Percentiles rank a stretch among this genome's conserved stretches.
These are phyloP conservation scores for Ecytonucleospora hepatopenaei DNA, from an alignment of 371 early-diverging fungal species.

Conservation along the genomic window DNA sequence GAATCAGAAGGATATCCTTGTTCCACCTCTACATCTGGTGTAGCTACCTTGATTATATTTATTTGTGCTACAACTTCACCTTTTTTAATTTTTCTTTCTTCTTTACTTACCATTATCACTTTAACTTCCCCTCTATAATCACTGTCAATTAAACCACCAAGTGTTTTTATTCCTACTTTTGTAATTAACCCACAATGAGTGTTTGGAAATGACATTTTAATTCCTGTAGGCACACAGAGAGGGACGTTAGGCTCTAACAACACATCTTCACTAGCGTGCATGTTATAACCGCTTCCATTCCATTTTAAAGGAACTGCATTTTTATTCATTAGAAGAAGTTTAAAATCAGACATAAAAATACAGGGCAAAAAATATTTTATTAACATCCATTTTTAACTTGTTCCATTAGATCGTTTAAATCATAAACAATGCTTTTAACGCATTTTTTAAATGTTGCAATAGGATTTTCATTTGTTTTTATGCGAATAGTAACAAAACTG, in stretches of 20 bases:
- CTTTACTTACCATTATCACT: slow-evolving; percentile 39
- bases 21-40: background rate
- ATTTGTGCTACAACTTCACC: background rate
- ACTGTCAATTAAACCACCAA: slow-evolving; percentile 53
- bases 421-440: slow-evolving; percentile 16
- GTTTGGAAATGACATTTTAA: slow-evolving; percentile 30
- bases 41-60: background rate
- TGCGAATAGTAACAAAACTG: slow-evolving; percentile 24
- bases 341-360: too few species aligned
- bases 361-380: background rate
- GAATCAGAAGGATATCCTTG: background rate
- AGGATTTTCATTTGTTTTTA: slow-evolving; percentile 20
- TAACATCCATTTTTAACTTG: slow-evolving; percentile 14
- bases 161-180: slow-evolving; percentile 11
- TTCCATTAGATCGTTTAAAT: slow-evolving; percentile 16
- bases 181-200: slow-evolving; percentile 23
- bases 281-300: slow-evolving; percentile 18
- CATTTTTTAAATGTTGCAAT: slow-evolving; percentile 19
- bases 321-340: too few species aligned
- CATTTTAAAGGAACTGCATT: too few species aligned
- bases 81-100: slow-evolving; percentile 10
- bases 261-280: slow-evolving; percentile 20
- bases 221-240: slow-evolving; percentile 14
- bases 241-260: slow-evolving; percentile 7
- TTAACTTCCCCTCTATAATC: slow-evolving; percentile 54